A percentile compares a stretch with the other conserved stretches of the same genome.
Evolutionary conservation across 148 eudicot genomes (phyloP).

Genomic region (Vaccinium myrtillus): DNA sequence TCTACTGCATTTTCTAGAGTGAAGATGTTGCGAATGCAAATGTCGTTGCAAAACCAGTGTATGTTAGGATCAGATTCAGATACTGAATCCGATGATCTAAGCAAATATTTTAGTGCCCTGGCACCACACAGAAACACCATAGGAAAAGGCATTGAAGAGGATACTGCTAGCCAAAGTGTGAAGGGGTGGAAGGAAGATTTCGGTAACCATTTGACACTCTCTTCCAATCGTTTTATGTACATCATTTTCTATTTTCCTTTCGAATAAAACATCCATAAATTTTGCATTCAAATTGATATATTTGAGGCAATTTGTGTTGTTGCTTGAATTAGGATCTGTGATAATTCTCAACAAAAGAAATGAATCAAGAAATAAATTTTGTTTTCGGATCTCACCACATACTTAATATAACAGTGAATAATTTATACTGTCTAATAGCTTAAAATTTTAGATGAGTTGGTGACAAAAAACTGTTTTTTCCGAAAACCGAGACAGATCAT

Average conservation of each 20-base stretch:
- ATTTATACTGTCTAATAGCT: no score
- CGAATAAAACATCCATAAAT: background rate
- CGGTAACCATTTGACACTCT: background rate
- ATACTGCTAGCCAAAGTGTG: background rate
- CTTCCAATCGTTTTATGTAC: background rate
- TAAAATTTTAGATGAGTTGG: no score
- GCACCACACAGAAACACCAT: background rate
- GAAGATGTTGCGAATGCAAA: background rate
- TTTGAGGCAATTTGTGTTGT: background rate
- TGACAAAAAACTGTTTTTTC: no score
- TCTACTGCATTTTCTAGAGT: background rate
- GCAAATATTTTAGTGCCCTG: background rate
- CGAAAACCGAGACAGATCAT: no score
- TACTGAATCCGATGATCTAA: constrained; percentile 5
- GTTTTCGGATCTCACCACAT: no score
- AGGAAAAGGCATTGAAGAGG: background rate
- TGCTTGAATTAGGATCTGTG: background rate
- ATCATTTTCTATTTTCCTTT: background rate
- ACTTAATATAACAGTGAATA: no score
- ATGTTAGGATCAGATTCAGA: background rate
- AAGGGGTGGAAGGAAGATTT: background rate
- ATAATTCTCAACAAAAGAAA: background rate
- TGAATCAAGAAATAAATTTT: background rate
- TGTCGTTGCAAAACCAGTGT: background rate
- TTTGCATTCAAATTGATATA: background rate